phyloP scores from a whole-genome alignment of 352 stramenopile species.

The Pythium sp. region DNA sequence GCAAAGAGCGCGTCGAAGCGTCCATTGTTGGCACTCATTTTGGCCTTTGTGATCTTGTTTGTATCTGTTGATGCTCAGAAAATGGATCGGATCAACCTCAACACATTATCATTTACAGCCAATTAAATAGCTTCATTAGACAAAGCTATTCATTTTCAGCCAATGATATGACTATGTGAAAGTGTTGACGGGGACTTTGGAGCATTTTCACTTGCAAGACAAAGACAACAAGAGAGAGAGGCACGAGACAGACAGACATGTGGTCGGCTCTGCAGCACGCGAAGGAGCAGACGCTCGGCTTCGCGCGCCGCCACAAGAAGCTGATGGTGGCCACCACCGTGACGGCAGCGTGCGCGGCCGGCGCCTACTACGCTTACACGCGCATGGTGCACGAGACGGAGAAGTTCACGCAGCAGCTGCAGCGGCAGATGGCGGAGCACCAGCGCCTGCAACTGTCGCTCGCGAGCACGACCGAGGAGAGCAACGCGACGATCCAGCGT shows the following conservation, averaged over 20 bases:
- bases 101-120: not conserved
- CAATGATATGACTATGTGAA: not conserved
- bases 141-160: conserved; percentile 1
- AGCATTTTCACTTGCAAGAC: conserved; percentile 2
- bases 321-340: conserved; percentile 52
- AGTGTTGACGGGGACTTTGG: not conserved
- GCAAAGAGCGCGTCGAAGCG: conserved; percentile 87
- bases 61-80: not conserved
- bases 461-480: conserved; percentile 72
- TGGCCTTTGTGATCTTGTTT: not conserved
- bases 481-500: conserved; percentile 65
- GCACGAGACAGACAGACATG: conserved; percentile 27
- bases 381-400: conserved; percentile 66
- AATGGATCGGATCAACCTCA: not conserved
- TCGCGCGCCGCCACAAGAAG: conserved; percentile 67
- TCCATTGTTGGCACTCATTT: conserved; percentile 31
- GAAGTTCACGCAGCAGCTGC: conserved; percentile 65
- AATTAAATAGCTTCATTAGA: not conserved
- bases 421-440: conserved; percentile 71
- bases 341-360: conserved; percentile 43
- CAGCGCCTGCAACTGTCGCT: conserved; percentile 72
- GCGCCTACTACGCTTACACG: conserved; percentile 66
- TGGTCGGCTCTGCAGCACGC: conserved; percentile 69
- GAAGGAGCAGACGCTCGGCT: conserved; percentile 47
- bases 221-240: conserved; percentile 6